phyloP scores from a whole-genome alignment of 768 basidiomycete genomes.

The Lyophyllum semitale region DNA sequence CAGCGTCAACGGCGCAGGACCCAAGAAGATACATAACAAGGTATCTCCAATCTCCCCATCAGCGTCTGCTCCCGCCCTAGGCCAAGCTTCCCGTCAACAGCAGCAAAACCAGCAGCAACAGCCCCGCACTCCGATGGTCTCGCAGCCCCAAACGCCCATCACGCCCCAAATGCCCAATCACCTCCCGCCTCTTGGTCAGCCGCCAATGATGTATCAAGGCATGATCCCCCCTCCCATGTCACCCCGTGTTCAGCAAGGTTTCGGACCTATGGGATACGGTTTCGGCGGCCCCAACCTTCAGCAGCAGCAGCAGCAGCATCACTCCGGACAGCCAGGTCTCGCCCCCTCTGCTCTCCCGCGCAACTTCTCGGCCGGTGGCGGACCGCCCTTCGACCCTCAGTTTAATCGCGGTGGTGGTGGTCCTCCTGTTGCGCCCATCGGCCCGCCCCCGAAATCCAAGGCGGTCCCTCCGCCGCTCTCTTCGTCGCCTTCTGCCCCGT shows the following conservation, averaged over 20 bases:
- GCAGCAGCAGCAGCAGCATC: conserved; percentile 25
- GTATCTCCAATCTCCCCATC: conserved; percentile 28
- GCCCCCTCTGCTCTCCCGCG: conserved; percentile 58
- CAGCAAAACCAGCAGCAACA: conserved; percentile 31
- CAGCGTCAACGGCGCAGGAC: conserved; percentile 44
- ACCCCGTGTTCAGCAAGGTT: conserved; percentile 54
- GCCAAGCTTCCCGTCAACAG: conserved; percentile 34
- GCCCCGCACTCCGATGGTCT: conserved; percentile 36
- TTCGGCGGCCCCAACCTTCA: conserved; percentile 48
- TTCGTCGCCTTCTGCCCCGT: conserved; percentile 34
- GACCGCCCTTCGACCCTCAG: conserved; percentile 54
- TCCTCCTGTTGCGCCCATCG: conserved; percentile 53
- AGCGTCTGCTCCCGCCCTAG: conserved; percentile 25
- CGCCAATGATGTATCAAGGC: conserved; percentile 48
- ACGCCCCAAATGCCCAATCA: conserved; percentile 48
- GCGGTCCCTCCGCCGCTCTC: conserved; percentile 31
- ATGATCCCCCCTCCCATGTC: conserved; percentile 53
- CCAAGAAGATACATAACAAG: conserved; percentile 69
- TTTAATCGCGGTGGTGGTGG: conserved; percentile 41
- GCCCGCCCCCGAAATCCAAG: conserved; percentile 53
- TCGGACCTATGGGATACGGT: conserved; percentile 53
- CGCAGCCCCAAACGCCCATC: conserved; percentile 52
- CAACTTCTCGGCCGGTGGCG: conserved; percentile 46
- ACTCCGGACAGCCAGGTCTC: conserved; percentile 36
- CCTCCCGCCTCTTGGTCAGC: conserved; percentile 41